Conservation (phyloP, 176 grass and related monocot species). For the Hsuehochloa calcarea region DNA sequence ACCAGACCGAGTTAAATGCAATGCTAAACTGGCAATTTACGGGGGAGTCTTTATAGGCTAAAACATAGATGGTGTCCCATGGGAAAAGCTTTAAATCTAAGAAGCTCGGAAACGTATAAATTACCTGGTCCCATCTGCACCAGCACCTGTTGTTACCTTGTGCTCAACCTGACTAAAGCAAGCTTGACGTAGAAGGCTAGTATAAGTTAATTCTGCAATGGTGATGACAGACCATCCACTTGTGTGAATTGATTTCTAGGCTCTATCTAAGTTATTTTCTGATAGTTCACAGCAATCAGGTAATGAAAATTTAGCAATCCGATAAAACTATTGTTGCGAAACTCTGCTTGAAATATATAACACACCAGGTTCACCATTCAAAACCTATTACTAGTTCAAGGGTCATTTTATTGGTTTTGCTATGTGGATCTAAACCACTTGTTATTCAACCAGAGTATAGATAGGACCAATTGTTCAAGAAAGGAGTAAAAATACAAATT, state of each 20-base stretch:
- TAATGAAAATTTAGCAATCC: neutral
- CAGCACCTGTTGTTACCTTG: neutral
- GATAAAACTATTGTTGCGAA: neutral
- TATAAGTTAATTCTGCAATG: neutral
- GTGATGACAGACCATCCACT: neutral
- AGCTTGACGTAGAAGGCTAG: conserved; percentile 6
- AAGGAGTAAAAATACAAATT: neutral
- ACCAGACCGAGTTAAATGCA: neutral
- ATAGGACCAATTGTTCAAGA: neutral
- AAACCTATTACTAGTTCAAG: neutral
- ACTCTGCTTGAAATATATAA: neutral
- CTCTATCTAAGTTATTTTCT: neutral
- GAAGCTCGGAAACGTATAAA: neutral
- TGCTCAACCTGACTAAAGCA: conserved; percentile 1
- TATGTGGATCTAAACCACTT: neutral
- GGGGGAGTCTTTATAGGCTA: neutral
- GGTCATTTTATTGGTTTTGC: neutral
- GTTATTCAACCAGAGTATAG: conserved; percentile 20
- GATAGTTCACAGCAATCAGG: neutral
- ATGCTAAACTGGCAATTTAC: neutral
- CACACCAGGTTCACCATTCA: neutral
- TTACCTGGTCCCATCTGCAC: neutral
- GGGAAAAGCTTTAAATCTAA: neutral
- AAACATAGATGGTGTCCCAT: neutral
- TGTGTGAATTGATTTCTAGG: neutral